Base-by-base conservation (phyloP, 257 asterid species). In the Eustoma russellianum region DNA sequence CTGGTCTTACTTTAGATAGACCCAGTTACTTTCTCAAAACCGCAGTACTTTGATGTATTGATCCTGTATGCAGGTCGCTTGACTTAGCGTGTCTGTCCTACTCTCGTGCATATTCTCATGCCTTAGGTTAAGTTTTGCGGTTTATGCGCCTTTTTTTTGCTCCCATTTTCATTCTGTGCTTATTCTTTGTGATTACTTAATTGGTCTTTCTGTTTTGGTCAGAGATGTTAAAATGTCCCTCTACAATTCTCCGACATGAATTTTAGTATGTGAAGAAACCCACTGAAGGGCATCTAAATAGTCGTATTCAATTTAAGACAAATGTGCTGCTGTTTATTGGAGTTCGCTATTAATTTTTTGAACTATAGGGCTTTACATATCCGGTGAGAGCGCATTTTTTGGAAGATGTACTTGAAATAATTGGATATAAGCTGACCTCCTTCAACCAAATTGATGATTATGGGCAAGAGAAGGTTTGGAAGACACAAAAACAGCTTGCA, bases 391-490 rank as follows among this genome's bases (percentile, higher is more conserved):
- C 83, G 41, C 94, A 79, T 66, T 92, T 88, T 71, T 74, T 92
- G 70, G 97, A 92, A 79, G 95, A 92, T 72, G 73, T 92, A 59
- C 77, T 92, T 67, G 97, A 92, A 74, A 74, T 74, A 72, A 92
- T 93, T 24, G 98, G 97, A 48, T 88, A 88, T 74, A 92, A 79
- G 83, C 62, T 92, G 79, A 84, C 92, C 57, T 82, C 98, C 55
- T 82, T 82, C 78, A 91, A 91, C 77, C 98, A 91, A 77, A 59
- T 91, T 53, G 98, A 91, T 57, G 94, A 87, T 72, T 87, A 87
- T 76, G 98, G 98, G 55, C 98, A 87, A 75, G 98, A 91, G 63
- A 91, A 88, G 77, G 55, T 81, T 82, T 92, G 98, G 98, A 92
- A 92, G 71, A 88, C 95, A 41, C 97, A 91, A 71, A 80, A 79